Conservation (phyloP, 2,329 filamentous ascomycete species). For the Xenoacremonium recifei region DNA sequence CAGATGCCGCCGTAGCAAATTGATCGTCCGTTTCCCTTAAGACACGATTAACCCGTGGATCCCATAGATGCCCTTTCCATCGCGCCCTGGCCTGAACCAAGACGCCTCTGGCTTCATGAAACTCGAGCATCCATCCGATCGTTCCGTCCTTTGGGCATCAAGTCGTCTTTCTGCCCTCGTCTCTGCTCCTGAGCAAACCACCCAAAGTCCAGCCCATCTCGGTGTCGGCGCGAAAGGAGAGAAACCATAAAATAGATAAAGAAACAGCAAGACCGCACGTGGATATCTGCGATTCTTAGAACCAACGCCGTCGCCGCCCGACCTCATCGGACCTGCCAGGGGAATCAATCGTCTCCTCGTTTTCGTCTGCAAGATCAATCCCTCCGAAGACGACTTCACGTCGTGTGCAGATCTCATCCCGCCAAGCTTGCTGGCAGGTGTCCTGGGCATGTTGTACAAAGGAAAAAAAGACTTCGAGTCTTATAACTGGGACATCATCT, state of each 20-base stretch:
- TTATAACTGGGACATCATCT: conserved; percentile 6
- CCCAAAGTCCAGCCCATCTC: too few relatives aligned
- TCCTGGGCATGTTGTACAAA: conserved; percentile 11
- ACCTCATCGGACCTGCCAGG: background rate
- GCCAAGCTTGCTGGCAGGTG: conserved; percentile 3
- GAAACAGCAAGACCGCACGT: background rate
- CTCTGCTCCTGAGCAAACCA: background rate
- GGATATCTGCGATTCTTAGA: background rate
- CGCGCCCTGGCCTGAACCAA: background rate
- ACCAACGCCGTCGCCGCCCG: background rate
- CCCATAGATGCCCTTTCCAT: background rate
- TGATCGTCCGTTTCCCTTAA: conserved; percentile 1
- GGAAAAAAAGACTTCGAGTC: conserved; percentile 17
- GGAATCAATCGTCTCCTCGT: conserved; percentile 8
- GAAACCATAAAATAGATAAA: too few relatives aligned
- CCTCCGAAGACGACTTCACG: conserved; percentile 3
- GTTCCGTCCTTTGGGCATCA: background rate
- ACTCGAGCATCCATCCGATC: background rate
- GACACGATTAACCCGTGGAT: too few relatives aligned
- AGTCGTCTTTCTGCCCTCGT: background rate
- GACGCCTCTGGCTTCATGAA: background rate
- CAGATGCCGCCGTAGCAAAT: conserved; percentile 10
- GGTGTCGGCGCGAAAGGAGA: too few relatives aligned
- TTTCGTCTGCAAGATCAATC: conserved; percentile 12
- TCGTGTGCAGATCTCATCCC: conserved; percentile 2